Base-by-base conservation (phyloP, 2,329 filamentous ascomycete genomes). In the Aspergillus sojae region DNA sequence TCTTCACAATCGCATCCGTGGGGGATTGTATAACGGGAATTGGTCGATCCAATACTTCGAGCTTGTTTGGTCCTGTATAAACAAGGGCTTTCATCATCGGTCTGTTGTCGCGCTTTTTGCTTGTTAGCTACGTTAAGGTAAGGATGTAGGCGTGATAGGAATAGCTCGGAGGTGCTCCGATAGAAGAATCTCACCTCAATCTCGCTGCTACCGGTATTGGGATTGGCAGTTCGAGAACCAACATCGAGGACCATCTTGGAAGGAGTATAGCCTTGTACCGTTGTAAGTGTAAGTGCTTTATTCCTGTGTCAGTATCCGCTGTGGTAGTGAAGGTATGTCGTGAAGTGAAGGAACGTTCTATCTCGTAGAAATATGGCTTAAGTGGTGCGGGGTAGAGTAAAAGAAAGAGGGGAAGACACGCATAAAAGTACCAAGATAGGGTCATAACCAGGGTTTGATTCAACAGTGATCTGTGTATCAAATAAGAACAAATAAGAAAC, bases 1-100 rank as follows among this genome's bases (percentile, higher is more conserved):
- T 62, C 61, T 80, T 81, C 56, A 86, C 73, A 30, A 87, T 77
- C 19, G 83, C 83, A 63, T 86, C 84, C 1, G 79, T 81, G 2
- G 82, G 75, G 0, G 70, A 65, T 16, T 71, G 61, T 21, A 85
- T 66, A 23, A 67, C 69, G 2, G 83, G 84, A 9, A 76, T 71
- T 0, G 82, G 78, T 1, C 75, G 75, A 1, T 84, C 79, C 62
- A 80, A 70, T 1, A 84, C 67, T 28, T 74, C 72, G 21, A 81
- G 72, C 10, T 68, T 69, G 43, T 72, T 71, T 7, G 67, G 65
- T 36, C 73, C 74, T 9, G 70, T 72, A 65, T 83, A 84, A 4
- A 84, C 75, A 43, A 84, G 77, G 7, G 81, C 82, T 65, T 82
- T 83, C 82, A 84, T 84, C 1, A 36, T 67, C 12, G 21, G 10